Conservation (phyloP, 805 yeast species). For the Candida glaebosa region DNA sequence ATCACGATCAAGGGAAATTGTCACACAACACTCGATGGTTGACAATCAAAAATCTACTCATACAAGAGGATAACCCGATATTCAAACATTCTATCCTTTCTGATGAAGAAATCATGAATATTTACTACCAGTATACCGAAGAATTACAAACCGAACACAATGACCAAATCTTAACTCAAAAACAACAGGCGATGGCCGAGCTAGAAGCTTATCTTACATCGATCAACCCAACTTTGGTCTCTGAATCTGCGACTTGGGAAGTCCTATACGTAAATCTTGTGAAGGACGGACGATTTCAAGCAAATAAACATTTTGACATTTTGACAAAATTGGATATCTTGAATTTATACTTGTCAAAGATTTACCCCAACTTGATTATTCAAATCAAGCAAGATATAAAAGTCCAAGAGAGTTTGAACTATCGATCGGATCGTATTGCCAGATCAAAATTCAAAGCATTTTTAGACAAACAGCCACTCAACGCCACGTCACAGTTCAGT, state of each 20-base stretch:
- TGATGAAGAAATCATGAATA: conserved; percentile 52
- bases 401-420: conserved; percentile 35
- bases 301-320: conserved; percentile 51
- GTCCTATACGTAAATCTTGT: conserved; percentile 31
- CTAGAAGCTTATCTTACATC: conserved; percentile 48
- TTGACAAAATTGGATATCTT: conserved; percentile 61
- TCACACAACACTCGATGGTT: conserved; percentile 63
- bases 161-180: conserved; percentile 20
- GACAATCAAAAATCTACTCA: conserved; percentile 44
- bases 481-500: conserved; percentile 51
- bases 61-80: conserved; percentile 63
- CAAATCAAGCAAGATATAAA: conserved; percentile 19
- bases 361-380: conserved; percentile 25
- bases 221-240: conserved; percentile 26
- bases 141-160: conserved; percentile 32
- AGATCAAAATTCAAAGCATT: conserved; percentile 55
- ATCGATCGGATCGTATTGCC: conserved; percentile 59
- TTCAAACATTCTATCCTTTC: conserved; percentile 58
- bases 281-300: conserved; percentile 51
- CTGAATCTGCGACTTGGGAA: conserved; percentile 35
- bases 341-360: conserved; percentile 41
- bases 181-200: conserved; percentile 50
- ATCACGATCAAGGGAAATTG: conserved; percentile 33
- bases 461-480: conserved; percentile 39
- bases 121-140: conserved; percentile 50